These are phyloP conservation scores for Hyaloscypha hepaticicola DNA, from an alignment of 495 filamentous ascomycete species.

Conservation along the genomic window DNA sequence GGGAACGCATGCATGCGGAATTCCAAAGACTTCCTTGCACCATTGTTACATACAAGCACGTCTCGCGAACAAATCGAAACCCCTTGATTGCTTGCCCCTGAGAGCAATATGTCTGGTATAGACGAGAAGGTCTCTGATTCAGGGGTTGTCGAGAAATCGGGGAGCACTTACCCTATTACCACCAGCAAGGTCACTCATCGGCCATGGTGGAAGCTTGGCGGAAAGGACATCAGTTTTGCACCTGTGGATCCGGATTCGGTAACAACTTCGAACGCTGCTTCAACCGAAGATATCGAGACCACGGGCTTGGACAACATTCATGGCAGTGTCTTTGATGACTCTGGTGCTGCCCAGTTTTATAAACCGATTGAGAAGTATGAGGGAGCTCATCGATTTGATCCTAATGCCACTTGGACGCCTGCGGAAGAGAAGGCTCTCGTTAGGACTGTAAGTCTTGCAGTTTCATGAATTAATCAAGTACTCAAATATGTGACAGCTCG, in stretches of 20 bases:
- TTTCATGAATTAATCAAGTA: not conserved
- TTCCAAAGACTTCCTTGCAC: not conserved
- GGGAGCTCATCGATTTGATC: constrained; percentile 69
- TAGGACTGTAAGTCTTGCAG: constrained; percentile 36
- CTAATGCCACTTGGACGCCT: constrained; percentile 65
- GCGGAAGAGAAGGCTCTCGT: constrained; percentile 66
- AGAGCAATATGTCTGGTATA: not conserved
- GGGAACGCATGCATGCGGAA: not conserved
- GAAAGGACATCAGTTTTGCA: constrained; percentile 12
- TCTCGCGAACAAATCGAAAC: not conserved
- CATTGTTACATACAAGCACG: not conserved
- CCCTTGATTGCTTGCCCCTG: not conserved
- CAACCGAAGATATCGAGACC: constrained; percentile 3
- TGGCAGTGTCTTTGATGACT: constrained; percentile 39
- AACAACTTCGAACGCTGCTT: not conserved
- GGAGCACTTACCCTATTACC: not conserved
- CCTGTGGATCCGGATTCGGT: constrained; percentile 10
- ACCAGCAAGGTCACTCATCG: not conserved
- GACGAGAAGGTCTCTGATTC: not conserved
- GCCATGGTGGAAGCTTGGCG: constrained; percentile 16
- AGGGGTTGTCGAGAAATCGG: not conserved
- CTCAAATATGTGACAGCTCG: constrained; percentile 22
- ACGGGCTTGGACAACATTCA: not conserved
- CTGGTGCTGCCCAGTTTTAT: constrained; percentile 43
- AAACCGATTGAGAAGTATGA: constrained; percentile 63